phyloP scores from a whole-genome alignment of 495 filamentous ascomycete genomes.

The Trichocladium uniseriatum region DNA sequence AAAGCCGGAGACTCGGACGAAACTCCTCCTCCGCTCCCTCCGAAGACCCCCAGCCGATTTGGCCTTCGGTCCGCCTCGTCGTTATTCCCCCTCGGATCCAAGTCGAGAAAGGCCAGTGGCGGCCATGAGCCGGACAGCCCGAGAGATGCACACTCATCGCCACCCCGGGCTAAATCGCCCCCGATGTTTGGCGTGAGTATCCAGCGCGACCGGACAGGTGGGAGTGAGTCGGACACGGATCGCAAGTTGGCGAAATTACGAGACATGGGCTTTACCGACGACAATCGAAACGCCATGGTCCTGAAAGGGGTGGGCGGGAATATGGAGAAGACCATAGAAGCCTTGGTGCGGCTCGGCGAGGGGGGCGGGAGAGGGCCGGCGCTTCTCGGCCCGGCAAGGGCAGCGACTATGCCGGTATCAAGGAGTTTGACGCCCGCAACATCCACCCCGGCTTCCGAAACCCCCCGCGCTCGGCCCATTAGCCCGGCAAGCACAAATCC shows the following conservation, averaged over 20 bases:
- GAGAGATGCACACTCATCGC: slow-evolving; percentile 17
- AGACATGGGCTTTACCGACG: slow-evolving; percentile 90
- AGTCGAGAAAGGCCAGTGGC: slow-evolving; percentile 22
- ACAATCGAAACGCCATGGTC: slow-evolving; percentile 67
- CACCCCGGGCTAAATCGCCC: slow-evolving; percentile 49
- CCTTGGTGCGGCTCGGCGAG: slow-evolving; percentile 71
- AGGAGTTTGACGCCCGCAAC: slow-evolving; percentile 37
- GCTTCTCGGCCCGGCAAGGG: slow-evolving; percentile 28
- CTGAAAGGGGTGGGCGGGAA: slow-evolving; percentile 74
- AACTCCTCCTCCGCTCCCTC: slow-evolving; percentile 70
- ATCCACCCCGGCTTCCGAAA: slow-evolving; percentile 22
- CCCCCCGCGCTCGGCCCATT: slow-evolving; percentile 22
- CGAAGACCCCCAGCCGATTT: slow-evolving; percentile 71
- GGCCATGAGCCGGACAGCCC: slow-evolving; percentile 20
- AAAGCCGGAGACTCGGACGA: slow-evolving; percentile 41
- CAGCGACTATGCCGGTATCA: slow-evolving; percentile 26
- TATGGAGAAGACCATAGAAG: slow-evolving; percentile 73
- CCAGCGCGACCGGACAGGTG: slow-evolving; percentile 27
- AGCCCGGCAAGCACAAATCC: slow-evolving; percentile 53
- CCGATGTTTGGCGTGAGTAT: slow-evolving; percentile 61
- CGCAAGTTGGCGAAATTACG: slow-evolving; percentile 66
- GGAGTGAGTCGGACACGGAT: slow-evolving; percentile 46
- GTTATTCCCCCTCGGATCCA: slow-evolving; percentile 45
- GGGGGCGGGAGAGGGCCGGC: slow-evolving; percentile 36
- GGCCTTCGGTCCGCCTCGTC: slow-evolving; percentile 69